Percentiles rank a stretch among this genome's conserved stretches.
Conservation (phyloP, 1,284 basidiomycete genomes). For the Fomitopsis betulina region DNA sequence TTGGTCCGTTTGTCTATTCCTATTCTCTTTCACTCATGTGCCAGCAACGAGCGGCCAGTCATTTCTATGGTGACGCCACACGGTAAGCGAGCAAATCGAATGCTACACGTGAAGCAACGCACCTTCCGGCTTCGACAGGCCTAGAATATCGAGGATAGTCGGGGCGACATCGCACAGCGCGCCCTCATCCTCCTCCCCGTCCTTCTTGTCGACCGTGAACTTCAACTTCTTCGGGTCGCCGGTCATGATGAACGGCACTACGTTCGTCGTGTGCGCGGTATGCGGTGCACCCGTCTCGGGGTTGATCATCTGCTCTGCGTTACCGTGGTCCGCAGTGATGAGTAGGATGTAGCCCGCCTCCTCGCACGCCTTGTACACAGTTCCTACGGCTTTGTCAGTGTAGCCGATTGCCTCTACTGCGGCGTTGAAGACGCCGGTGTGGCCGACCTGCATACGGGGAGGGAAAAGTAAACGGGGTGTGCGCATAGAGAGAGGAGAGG, state of each 20-base stretch:
- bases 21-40: slow-evolving; percentile 18
- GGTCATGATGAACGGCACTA: slow-evolving; percentile 77
- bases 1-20: not conserved
- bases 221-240: slow-evolving; percentile 48
- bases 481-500: not conserved
- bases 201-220: slow-evolving; percentile 44
- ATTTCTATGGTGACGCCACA: slow-evolving; percentile 38
- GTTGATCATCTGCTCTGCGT: slow-evolving; percentile 91
- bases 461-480: slow-evolving; percentile 1
- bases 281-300: slow-evolving; percentile 79
- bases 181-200: slow-evolving; percentile 59
- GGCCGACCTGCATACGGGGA: slow-evolving; percentile 56
- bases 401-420: slow-evolving; percentile 80
- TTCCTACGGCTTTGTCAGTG: slow-evolving; percentile 84
- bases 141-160: slow-evolving; percentile 76
- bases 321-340: slow-evolving; percentile 91
- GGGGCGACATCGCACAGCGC: slow-evolving; percentile 87
- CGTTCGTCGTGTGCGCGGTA: slow-evolving; percentile 83
- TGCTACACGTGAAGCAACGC: slow-evolving; percentile 15
- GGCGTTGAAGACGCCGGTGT: slow-evolving; percentile 86
- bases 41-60: slow-evolving; percentile 51
- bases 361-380: slow-evolving; percentile 80
- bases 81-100: not conserved
- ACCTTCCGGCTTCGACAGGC: slow-evolving; percentile 58
- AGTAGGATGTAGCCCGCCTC: slow-evolving; percentile 81